Evolutionary conservation across 306 rosid genomes (phyloP), one percentile per base, ranked within the genome.

Genomic region (Alnus rubra): DNA sequence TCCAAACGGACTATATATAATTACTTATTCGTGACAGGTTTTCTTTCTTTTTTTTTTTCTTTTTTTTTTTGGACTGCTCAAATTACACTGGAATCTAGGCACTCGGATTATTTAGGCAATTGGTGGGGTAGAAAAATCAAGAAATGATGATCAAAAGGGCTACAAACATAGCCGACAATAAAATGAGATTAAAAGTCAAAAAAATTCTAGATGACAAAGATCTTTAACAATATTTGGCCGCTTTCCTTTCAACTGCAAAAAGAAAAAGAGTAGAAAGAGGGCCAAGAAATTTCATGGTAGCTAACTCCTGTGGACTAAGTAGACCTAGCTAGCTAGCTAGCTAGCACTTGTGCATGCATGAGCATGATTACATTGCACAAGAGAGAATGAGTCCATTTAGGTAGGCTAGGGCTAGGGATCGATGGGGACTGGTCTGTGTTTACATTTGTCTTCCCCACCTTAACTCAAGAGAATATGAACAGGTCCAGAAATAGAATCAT

Each of bases 221-320:
- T 67, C 2, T 19, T 1, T 19, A 7, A 50, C 18, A 44, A 59
- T 31, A 47, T 33, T 71, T 79, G 60, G 77, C 11, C 42, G 31
- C 45, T 63, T 28, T 15, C 48, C 44, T 42, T 44, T 35, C 10
- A 78, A n/a, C 60, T 18, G 42, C 45, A 55, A 33, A 33, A 33
- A 1, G 2, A 33, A 10, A 13, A 51, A 67, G 14, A 11, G 28
- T 9, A 16, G n/a, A 11, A 37, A 47, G 39, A 7, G 9, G 51
- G n/a, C n/a, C 13, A 19, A 71, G 77, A 79, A 79, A 50, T 14
- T 79, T 60, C 64, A 59, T 30, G 64, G 73, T 8, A 15, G 33
- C 44, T 39, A 33, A 23, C 18, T 49, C 44, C 54, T 60, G 39
- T 35, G n/a, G 30, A 56, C 10, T 44, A 9, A 23, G 16, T 13